Conservation (phyloP, 441 rosid genomes). For the Macaranga tanarius region DNA sequence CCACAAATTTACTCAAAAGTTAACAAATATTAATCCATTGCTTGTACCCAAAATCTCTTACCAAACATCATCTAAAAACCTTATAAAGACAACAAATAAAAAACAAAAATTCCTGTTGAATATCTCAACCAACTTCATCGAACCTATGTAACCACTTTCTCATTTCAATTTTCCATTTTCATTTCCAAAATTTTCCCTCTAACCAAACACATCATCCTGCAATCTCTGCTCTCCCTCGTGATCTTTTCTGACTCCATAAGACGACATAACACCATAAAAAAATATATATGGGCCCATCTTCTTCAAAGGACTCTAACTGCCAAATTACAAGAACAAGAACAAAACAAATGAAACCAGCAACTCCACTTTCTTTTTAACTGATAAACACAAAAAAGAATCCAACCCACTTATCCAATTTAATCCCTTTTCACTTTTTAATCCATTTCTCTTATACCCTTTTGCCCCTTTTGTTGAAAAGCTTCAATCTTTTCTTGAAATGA, state of each 20-base stretch:
- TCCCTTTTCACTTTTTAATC: background rate
- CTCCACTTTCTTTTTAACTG: background rate
- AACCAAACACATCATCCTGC: constrained; percentile 5
- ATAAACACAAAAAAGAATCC: background rate
- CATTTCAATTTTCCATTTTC: background rate
- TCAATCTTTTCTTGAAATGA: constrained; percentile 37
- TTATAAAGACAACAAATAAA: background rate
- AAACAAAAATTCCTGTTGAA: background rate
- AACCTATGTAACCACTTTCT: background rate
- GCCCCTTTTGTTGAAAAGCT: background rate
- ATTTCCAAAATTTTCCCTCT: background rate
- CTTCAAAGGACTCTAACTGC: background rate
- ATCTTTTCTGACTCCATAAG: background rate
- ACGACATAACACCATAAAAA: background rate
- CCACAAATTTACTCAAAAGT: background rate
- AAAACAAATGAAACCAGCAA: background rate
- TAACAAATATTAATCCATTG: background rate
- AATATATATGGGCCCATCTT: background rate
- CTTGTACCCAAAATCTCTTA: background rate
- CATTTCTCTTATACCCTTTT: background rate
- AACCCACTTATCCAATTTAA: background rate
- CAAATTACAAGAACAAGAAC: background rate
- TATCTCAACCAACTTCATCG: background rate
- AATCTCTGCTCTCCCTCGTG: constrained; percentile 14
- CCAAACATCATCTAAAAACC: background rate